A percentile compares a stretch with the other conserved stretches of the same genome.
Evolutionary conservation across 2,329 filamentous ascomycete genomes (phyloP).

Genomic region (Aureobasidium vineae): DNA sequence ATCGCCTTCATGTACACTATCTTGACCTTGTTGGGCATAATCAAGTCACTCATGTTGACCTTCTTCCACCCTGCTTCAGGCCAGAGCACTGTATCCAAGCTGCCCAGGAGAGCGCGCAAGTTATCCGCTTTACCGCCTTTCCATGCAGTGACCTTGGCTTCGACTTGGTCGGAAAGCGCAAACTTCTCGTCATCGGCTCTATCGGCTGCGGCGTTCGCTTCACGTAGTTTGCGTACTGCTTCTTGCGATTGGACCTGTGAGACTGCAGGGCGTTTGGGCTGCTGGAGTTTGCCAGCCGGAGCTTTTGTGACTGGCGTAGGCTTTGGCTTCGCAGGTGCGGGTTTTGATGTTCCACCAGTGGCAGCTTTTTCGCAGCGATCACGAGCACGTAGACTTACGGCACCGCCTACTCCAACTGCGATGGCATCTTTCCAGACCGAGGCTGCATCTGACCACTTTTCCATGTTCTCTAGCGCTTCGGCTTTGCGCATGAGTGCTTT

Average conservation of each 20-base stretch:
- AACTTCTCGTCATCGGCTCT: constrained; percentile 91
- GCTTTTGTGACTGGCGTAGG: constrained; percentile 24
- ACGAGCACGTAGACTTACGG: constrained; percentile 77
- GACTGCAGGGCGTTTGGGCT: constrained; percentile 32
- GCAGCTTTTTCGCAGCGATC: constrained; percentile 86
- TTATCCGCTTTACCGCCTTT: constrained; percentile 91
- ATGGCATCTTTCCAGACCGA: constrained; percentile 79
- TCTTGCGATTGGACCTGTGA: constrained; percentile 52
- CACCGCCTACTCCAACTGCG: constrained; percentile 79
- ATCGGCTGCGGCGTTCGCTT: constrained; percentile 81
- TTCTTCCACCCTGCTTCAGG: constrained; percentile 94
- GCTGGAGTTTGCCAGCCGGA: constrained; percentile 14
- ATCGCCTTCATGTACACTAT: constrained; percentile 99
- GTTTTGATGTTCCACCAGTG: constrained; percentile 56
- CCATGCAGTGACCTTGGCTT: constrained; percentile 76
- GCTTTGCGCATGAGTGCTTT: constrained; percentile 94
- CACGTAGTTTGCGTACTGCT: constrained; percentile 77
- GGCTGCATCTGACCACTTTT: constrained; percentile 85
- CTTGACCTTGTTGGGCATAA: constrained; percentile 94
- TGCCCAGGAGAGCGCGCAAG: constrained; percentile 79
- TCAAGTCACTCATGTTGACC: constrained; percentile 87
- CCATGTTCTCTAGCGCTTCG: constrained; percentile 91
- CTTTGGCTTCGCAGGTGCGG: constrained; percentile 34
- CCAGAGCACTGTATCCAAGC: constrained; percentile 88
- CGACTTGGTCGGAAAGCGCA: constrained; percentile 79